Base-by-base conservation (phyloP, 768 basidiomycete genomes). In the Boletus barrowsii region DNA sequence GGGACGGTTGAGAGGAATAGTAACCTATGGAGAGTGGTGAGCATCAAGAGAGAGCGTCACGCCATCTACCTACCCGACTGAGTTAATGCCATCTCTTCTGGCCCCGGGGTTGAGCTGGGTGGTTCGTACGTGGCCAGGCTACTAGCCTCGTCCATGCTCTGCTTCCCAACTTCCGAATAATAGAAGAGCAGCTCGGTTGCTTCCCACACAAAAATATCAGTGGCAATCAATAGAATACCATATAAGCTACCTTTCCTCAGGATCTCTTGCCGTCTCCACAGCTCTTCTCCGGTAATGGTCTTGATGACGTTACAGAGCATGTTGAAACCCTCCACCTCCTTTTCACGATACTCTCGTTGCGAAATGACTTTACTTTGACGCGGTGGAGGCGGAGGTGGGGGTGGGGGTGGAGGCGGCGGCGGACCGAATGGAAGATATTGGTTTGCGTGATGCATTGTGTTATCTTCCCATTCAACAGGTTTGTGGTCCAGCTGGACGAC, bases 341-440 rank as follows among this genome's bases (percentile, higher is more conserved):
- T 63, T 42, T 63, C 64, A 6, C 66, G 63, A 36, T 68, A 68
- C 20, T 49, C 56, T 49, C 47, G 57, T 24, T 68, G 67, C 43
- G 33, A 18, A 4, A 24, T 14, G 8, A 40, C 54, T 36, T 61
- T 68, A 37, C 20, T 56, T 15, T 48, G 65, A 24, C 44, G 60
- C 13, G 57, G 13, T 2, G 52, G 44, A 3, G 49, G 15, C 0
- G 42, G 42, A 1, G 49, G 6, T 0, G 46, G 10, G 4, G 45
- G 14, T 3, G 53, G 33, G 2, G 49, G 13, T 0, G 48, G 45
- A 1, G 37, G 6, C 0, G 46, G 10, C 2, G 45, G 14, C 1
- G 53, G 29, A 20, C 35, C 9, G 15, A 13, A 1, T 17, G 35
- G 36, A 14, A 22, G 32, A 3, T 15, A 4, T 32, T n/a, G 55